These are phyloP conservation scores for Arthrobotrys conoides DNA, from an alignment of 2,329 filamentous ascomycete species.

Conservation along the genomic window DNA sequence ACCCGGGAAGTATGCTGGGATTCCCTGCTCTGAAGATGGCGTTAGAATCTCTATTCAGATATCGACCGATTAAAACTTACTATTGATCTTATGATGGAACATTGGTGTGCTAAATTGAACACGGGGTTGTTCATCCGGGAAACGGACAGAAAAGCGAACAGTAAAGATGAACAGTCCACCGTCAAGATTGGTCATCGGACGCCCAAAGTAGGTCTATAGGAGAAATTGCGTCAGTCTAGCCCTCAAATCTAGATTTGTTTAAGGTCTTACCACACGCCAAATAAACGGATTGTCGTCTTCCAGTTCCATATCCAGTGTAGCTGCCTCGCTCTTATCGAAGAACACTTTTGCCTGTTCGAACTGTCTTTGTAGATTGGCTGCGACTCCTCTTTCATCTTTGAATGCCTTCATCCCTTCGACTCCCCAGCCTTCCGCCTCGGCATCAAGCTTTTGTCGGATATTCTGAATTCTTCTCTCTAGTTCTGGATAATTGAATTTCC, in stretches of 20 bases:
- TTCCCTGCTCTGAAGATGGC: conserved; percentile 72
- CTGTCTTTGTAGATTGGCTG: conserved; percentile 85
- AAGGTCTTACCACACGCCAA: conserved; percentile 72
- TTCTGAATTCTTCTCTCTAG: conserved; percentile 78
- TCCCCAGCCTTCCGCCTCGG: conserved; percentile 81
- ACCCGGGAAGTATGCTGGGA: conserved; percentile 83
- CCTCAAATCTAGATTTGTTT: background rate
- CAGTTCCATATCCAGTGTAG: conserved; percentile 81
- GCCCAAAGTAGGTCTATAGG: conserved; percentile 86
- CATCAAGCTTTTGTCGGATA: conserved; percentile 79
- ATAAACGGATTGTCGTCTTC: conserved; percentile 88
- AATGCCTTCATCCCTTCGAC: conserved; percentile 76
- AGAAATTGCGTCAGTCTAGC: background rate
- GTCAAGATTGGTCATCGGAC: conserved; percentile 92
- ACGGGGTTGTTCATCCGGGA: conserved; percentile 89
- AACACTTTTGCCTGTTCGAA: conserved; percentile 84
- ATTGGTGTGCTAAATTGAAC: conserved; percentile 84
- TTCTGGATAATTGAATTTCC: conserved; percentile 83
- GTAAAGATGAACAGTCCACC: conserved; percentile 88
- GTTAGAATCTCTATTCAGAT: conserved; percentile 5
- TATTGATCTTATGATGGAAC: conserved; percentile 88
- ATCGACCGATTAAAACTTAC: conserved; percentile 63
- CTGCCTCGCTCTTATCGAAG: conserved; percentile 78
- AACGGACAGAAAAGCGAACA: conserved; percentile 83
- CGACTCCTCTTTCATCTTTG: conserved; percentile 79